phyloP scores from a whole-genome alignment of 164 flowering plant species.

The Dillenia turbinata region DNA sequence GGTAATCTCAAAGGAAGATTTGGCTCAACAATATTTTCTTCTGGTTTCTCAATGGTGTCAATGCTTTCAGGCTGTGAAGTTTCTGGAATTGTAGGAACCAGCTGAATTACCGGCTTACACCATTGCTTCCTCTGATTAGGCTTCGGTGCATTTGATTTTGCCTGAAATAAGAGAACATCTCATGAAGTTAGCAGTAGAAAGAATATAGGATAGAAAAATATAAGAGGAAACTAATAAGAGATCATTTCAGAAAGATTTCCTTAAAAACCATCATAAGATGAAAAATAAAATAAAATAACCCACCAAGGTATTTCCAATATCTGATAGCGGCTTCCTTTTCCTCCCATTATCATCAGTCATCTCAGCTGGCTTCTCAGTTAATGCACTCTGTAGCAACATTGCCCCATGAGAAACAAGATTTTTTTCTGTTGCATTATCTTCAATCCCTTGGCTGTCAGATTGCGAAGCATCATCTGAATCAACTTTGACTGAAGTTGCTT shows the following conservation, averaged over 20 bases:
- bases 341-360: conserved; percentile 26
- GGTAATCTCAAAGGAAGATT: conserved; percentile 60
- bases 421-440: conserved; percentile 28
- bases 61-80: conserved; percentile 23
- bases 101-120: conserved; percentile 58
- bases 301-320: conserved; percentile 88
- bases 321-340: conserved; percentile 70
- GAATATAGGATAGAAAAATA: too few relatives aligned
- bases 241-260: neutral
- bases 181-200: neutral
- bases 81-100: conserved; percentile 53
- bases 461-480: conserved; percentile 15
- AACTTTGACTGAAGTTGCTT: neutral
- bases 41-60: conserved; percentile 28
- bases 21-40: conserved; percentile 21
- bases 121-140: conserved; percentile 74
- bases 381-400: conserved; percentile 60
- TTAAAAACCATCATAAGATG: neutral
- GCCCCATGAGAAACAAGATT: conserved; percentile 76
- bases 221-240: neutral
- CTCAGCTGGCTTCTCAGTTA: conserved; percentile 44
- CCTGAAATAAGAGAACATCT: neutral
- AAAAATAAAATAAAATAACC: neutral
- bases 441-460: conserved; percentile 12
- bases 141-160: conserved; percentile 61